These are phyloP conservation scores for Ceriops tagal DNA, from an alignment of 345 rosid species.

Conservation along the genomic window DNA sequence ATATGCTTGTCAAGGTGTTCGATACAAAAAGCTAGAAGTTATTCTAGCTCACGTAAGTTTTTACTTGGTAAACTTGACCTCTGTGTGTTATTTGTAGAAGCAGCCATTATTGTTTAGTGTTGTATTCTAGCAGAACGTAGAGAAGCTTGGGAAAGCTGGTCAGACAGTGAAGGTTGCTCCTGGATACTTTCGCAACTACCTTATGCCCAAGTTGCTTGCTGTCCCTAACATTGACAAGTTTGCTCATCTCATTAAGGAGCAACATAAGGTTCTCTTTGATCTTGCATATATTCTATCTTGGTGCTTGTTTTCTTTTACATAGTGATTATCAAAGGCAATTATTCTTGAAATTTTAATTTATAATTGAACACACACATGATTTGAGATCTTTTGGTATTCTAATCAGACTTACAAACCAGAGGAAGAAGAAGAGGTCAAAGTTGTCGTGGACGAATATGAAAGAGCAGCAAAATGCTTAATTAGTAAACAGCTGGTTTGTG, in stretches of 20 bases:
- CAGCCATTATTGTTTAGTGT: not conserved
- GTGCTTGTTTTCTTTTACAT: not conserved
- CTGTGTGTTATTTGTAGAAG: not conserved
- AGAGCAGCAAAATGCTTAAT: constrained; percentile 73
- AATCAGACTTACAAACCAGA: constrained; percentile 59
- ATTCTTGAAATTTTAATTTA: not conserved
- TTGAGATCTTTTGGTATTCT: not conserved
- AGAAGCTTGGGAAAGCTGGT: constrained; percentile 95
- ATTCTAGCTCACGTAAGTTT: constrained; percentile 77
- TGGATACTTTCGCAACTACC: constrained; percentile 83
- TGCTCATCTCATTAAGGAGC: constrained; percentile 82
- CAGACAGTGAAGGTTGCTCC: constrained; percentile 93
- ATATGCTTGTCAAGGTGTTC: constrained; percentile 74
- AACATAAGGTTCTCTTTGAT: constrained; percentile 59
- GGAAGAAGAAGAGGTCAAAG: constrained; percentile 76
- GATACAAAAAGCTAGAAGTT: constrained; percentile 77
- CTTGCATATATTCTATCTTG: not conserved
- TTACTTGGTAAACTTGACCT: not conserved
- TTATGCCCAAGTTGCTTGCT: constrained; percentile 92
- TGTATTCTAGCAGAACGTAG: constrained; percentile 48
- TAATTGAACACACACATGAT: not conserved
- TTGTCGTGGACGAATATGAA: constrained; percentile 63
- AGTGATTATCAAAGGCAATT: not conserved
- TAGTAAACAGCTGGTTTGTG: constrained; percentile 61
- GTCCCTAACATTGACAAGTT: constrained; percentile 91